Evolutionary conservation across 495 filamentous ascomycete genomes (phyloP).

Genomic region (Penicillium turbatum): DNA sequence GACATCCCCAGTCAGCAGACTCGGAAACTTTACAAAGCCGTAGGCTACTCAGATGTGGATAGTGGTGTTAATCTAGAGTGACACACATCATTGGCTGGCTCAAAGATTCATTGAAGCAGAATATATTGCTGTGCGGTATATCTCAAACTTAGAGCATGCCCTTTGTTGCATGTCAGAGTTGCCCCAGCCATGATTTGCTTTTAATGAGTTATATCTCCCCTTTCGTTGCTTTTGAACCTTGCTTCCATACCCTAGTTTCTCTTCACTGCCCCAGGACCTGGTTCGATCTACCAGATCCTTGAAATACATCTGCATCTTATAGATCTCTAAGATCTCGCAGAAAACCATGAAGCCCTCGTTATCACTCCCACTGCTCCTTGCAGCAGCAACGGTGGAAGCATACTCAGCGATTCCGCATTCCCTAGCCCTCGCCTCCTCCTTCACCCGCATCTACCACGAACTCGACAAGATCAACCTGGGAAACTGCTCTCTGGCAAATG

Average conservation of each 20-base stretch:
- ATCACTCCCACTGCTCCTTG: not conserved
- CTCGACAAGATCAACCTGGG: conserved; percentile 22
- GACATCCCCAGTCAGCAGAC: not conserved
- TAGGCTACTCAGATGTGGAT: not conserved
- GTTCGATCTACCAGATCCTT: not conserved
- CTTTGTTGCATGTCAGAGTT: conserved; percentile 4
- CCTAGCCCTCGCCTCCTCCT: conserved; percentile 16
- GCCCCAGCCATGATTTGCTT: not conserved
- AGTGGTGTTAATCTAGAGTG: not conserved
- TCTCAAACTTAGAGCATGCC: not conserved
- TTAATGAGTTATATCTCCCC: not conserved
- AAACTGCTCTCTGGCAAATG: conserved; percentile 27
- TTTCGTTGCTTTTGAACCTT: not conserved
- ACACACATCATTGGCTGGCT: not conserved
- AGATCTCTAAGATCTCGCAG: not conserved
- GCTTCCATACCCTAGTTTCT: not conserved
- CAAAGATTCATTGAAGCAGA: not conserved
- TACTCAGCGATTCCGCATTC: conserved; percentile 12
- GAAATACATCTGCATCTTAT: not conserved
- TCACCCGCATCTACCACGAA: conserved; percentile 20
- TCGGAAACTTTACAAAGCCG: not conserved
- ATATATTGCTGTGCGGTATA: not conserved
- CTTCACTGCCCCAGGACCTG: not conserved
- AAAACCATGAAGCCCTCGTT: not conserved
- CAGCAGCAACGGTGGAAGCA: not conserved